Evolutionary conservation across 2,329 filamentous ascomycete species (phyloP).

Genomic region (Ophiostoma sp.): DNA sequence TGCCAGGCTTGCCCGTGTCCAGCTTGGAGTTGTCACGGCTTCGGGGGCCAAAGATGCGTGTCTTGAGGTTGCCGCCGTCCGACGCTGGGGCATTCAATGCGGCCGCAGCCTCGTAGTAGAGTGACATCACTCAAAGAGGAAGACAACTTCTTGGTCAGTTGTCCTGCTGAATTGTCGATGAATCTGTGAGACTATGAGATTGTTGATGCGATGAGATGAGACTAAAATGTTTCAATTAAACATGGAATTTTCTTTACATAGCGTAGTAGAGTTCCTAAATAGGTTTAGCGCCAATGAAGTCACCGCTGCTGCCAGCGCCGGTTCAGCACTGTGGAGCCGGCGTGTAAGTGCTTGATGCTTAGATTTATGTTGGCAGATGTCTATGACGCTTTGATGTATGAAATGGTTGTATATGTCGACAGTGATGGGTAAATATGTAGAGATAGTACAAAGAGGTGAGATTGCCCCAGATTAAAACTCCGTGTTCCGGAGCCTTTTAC

Average conservation of each 20-base stretch:
- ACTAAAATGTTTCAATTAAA: not conserved
- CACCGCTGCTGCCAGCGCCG: not conserved
- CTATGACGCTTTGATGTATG: not conserved
- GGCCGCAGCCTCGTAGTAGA: constrained; percentile 86
- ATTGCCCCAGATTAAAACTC: not conserved
- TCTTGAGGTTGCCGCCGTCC: constrained; percentile 80
- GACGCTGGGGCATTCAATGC: constrained; percentile 60
- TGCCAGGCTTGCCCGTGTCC: not conserved
- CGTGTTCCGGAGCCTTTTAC: not conserved
- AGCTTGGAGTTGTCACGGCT: constrained; percentile 37
- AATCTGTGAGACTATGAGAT: not conserved
- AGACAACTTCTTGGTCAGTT: no score
- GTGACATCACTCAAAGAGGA: constrained; percentile 59
- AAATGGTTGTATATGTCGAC: not conserved
- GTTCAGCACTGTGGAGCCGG: not conserved
- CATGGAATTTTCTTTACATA: constrained; percentile 1
- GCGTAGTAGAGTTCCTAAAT: not conserved
- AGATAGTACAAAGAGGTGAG: constrained; percentile 7
- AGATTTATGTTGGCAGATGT: not conserved
- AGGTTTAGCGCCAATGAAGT: not conserved
- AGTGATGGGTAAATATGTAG: not conserved
- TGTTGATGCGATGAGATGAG: not conserved
- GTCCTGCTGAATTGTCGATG: not conserved
- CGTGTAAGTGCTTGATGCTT: not conserved
- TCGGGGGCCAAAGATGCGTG: constrained; percentile 65